Conservation (phyloP, 2,329 filamentous ascomycete genomes). For the Hymenoscyphus infarciens region DNA sequence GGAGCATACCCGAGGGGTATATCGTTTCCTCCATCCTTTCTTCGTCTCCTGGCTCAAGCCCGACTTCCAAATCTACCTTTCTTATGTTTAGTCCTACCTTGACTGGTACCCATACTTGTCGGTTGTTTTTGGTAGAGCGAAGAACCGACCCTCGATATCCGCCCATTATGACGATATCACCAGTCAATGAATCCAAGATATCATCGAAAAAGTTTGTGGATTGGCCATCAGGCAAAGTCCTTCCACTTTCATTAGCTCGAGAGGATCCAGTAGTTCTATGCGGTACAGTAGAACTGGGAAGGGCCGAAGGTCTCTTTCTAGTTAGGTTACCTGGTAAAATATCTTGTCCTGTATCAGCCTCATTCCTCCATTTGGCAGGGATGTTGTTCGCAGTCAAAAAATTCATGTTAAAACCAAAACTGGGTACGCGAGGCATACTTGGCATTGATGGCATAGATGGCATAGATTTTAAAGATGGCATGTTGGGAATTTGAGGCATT, state of each 20-base stretch:
- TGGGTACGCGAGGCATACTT: conserved; percentile 41
- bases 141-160: conserved; percentile 90
- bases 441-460: conserved; percentile 33
- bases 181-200: conserved; percentile 66
- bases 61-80: conserved; percentile 87
- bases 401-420: conserved; percentile 39
- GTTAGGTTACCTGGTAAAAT: conserved; percentile 25
- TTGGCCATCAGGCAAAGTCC: conserved; percentile 42
- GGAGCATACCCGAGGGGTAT: conserved; percentile 82
- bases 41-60: conserved; percentile 76
- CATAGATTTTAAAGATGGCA: conserved; percentile 16
- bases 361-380: conserved; percentile 27
- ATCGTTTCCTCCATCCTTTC: conserved; percentile 79
- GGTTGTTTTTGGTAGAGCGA: conserved; percentile 74
- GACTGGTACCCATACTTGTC: conserved; percentile 91
- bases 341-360: conserved; percentile 30
- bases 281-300: conserved; percentile 19
- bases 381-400: conserved; percentile 29
- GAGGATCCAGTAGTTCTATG: conserved; percentile 20
- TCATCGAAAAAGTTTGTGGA: conserved; percentile 38
- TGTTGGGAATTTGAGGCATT: conserved; percentile 58
- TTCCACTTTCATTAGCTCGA: conserved; percentile 17
- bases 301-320: conserved; percentile 22
- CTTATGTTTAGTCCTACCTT: conserved; percentile 89
- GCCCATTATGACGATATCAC: conserved; percentile 84